phyloP scores from a whole-genome alignment of 208 protist species.

The Crithidia thermophila region DNA sequence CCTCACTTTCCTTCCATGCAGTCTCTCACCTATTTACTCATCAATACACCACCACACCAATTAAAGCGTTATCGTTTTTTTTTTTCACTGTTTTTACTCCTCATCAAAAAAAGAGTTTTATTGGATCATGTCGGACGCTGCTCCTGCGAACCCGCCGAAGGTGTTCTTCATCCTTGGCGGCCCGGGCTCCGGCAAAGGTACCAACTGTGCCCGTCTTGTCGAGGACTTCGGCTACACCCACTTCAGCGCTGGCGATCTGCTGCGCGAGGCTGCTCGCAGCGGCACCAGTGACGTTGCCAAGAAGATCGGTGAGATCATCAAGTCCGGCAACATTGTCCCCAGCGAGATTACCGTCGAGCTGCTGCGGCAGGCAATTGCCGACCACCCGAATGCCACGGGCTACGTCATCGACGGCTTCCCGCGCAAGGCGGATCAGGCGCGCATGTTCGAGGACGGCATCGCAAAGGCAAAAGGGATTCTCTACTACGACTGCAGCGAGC shows the following conservation, averaged over 20 bases:
- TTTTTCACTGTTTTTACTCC: background rate
- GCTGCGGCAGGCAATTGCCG: slow-evolving; percentile 61
- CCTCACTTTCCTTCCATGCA: too few relatives aligned
- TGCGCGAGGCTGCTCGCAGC: slow-evolving; percentile 68
- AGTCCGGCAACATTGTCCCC: slow-evolving; percentile 80
- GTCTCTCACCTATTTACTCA: too few relatives aligned
- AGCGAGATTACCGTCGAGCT: slow-evolving; percentile 90
- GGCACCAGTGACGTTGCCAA: slow-evolving; percentile 71
- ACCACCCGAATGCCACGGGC: slow-evolving; percentile 61
- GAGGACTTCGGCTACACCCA: slow-evolving; percentile 87
- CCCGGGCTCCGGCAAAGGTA: slow-evolving; percentile 88
- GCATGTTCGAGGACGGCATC: slow-evolving; percentile 86
- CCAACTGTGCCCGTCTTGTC: slow-evolving; percentile 74
- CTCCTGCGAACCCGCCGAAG: slow-evolving; percentile 30
- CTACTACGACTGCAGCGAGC: slow-evolving; percentile 83
- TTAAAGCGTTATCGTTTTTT: too few relatives aligned
- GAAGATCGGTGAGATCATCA: slow-evolving; percentile 71
- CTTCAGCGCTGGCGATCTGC: slow-evolving; percentile 85
- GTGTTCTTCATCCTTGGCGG: slow-evolving; percentile 91
- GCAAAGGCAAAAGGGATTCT: slow-evolving; percentile 63
- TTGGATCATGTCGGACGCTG: slow-evolving; percentile 13
- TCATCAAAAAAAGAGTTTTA: background rate
- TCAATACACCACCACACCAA: background rate
- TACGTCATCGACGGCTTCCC: slow-evolving; percentile 93
- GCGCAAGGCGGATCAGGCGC: slow-evolving; percentile 81